phyloP scores from a whole-genome alignment of 2,329 filamentous ascomycete species.

The Aspergillus versicolor region DNA sequence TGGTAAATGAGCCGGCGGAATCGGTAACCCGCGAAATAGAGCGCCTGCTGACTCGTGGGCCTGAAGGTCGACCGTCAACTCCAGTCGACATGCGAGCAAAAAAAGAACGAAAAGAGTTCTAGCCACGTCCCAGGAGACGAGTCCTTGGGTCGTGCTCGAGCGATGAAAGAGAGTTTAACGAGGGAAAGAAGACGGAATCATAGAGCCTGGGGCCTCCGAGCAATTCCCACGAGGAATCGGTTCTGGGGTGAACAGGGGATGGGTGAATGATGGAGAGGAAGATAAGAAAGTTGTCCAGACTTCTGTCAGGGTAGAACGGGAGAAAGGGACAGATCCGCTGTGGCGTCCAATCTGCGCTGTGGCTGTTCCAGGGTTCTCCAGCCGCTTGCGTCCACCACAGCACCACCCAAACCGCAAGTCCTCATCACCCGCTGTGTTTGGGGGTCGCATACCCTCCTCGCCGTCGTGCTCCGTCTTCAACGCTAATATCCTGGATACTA shows the following conservation, averaged over 20 bases:
- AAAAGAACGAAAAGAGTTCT: slow-evolving; percentile 17
- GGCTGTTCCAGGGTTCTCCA: slow-evolving; percentile 10
- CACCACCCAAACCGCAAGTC: not conserved
- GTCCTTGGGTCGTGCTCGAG: slow-evolving; percentile 12
- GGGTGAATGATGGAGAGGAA: slow-evolving; percentile 16
- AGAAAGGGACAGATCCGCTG: slow-evolving; percentile 14
- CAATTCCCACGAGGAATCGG: slow-evolving; percentile 22
- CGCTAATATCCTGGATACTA: not conserved
- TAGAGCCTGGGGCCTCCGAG: slow-evolving; percentile 29
- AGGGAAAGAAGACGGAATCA: slow-evolving; percentile 25
- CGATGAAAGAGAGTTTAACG: slow-evolving; percentile 24
- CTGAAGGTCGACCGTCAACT: slow-evolving; percentile 50
- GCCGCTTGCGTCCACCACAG: slow-evolving; percentile 10
- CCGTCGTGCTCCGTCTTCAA: not conserved
- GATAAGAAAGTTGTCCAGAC: slow-evolving; percentile 21
- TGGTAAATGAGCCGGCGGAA: slow-evolving; percentile 44
- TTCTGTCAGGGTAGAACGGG: slow-evolving; percentile 5
- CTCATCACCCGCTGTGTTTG: not conserved
- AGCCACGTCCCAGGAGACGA: slow-evolving; percentile 21
- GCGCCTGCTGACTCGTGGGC: slow-evolving; percentile 48
- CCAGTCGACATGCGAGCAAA: slow-evolving; percentile 56
- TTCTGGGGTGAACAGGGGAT: slow-evolving; percentile 12
- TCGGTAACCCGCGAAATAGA: slow-evolving; percentile 53
- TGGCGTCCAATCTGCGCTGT: slow-evolving; percentile 15
- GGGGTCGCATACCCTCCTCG: not conserved